Conservation (phyloP, 2,329 filamentous ascomycete species). For the Sporothrix globosa region DNA sequence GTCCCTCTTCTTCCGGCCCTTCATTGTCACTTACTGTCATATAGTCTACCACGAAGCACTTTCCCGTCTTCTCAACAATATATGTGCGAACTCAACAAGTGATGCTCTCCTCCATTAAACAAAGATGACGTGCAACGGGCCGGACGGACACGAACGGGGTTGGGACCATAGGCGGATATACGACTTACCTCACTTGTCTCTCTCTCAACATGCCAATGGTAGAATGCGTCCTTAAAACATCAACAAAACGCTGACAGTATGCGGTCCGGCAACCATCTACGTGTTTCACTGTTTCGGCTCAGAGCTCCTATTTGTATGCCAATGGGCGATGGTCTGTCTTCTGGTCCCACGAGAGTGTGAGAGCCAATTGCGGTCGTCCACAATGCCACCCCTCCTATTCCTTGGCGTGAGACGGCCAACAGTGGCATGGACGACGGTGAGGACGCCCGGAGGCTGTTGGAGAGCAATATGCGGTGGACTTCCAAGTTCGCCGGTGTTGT, state of each 20-base stretch:
- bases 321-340: neutral
- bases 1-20: neutral
- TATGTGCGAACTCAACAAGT: neutral
- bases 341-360: neutral
- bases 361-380: constrained; percentile 3
- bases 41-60: neutral
- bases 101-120: neutral
- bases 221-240: neutral
- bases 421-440: neutral
- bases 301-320: neutral
- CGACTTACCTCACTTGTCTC: neutral
- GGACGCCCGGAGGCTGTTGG: neutral
- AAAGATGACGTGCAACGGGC: neutral
- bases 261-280: neutral
- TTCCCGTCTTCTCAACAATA: neutral
- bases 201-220: neutral
- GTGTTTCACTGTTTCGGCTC: constrained; percentile 8
- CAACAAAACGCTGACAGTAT: neutral
- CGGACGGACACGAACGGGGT: neutral
- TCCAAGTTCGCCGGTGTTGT: neutral
- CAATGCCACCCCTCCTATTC: neutral
- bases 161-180: neutral
- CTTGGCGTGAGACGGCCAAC: neutral
- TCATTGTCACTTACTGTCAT: neutral
- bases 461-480: neutral